Percentiles rank a stretch among this genome's conserved stretches.
These are phyloP conservation scores for Penicillium angulare DNA, from an alignment of 495 filamentous ascomycete species.

Conservation along the genomic window DNA sequence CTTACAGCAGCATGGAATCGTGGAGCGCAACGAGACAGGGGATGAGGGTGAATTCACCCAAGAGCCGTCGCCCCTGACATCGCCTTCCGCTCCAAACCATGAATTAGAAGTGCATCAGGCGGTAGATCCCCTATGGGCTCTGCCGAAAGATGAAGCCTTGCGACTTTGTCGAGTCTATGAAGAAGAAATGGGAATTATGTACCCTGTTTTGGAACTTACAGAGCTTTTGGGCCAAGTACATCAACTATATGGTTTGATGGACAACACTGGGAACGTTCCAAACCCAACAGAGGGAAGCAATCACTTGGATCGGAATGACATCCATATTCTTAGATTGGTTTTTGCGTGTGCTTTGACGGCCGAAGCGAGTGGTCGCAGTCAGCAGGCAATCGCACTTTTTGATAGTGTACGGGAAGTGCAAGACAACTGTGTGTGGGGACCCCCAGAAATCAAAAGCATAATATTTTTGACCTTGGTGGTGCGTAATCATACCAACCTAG, in stretches of 20 bases:
- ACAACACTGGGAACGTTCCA: constrained; percentile 22
- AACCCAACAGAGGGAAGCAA: not conserved
- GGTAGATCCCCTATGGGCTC: constrained; percentile 73
- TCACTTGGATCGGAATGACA: constrained; percentile 56
- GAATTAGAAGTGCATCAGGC: constrained; percentile 30
- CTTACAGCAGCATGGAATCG: constrained; percentile 77
- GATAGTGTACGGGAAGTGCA: constrained; percentile 63
- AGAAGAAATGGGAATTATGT: constrained; percentile 87
- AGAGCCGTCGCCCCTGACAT: constrained; percentile 47
- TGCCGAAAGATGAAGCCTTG: constrained; percentile 71
- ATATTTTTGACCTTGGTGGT: constrained; percentile 68
- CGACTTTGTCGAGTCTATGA: constrained; percentile 72
- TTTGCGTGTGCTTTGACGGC: constrained; percentile 70
- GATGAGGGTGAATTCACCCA: constrained; percentile 49
- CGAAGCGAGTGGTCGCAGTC: constrained; percentile 73
- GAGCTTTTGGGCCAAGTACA: constrained; percentile 59
- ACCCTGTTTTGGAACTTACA: constrained; percentile 70
- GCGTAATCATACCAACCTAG: constrained; percentile 20
- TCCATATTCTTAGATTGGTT: constrained; percentile 70
- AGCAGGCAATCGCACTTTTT: constrained; percentile 67
- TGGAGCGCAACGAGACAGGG: constrained; percentile 44
- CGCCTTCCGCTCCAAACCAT: constrained; percentile 47
- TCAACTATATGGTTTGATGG: constrained; percentile 57
- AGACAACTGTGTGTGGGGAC: constrained; percentile 64
- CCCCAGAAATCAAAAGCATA: constrained; percentile 62